A percentile compares a stretch with the other conserved stretches of the same genome.
phyloP scores from a whole-genome alignment of 306 rosid species.

The Amphicarpaea edgeworthii region DNA sequence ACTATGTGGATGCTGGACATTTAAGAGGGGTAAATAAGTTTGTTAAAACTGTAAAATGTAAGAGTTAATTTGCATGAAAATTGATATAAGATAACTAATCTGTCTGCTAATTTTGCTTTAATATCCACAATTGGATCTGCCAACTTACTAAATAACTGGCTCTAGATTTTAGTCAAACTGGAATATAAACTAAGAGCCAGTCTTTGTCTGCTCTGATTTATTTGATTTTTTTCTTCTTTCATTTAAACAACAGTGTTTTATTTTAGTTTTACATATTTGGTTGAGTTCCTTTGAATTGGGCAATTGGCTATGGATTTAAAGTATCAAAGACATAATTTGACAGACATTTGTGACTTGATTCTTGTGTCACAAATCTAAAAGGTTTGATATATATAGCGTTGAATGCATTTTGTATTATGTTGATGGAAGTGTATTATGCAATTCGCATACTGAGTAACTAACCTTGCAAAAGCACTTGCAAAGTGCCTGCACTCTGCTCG shows the following conservation, averaged over 20 bases:
- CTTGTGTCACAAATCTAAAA: conserved; percentile 1
- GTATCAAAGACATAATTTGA: conserved; percentile 33
- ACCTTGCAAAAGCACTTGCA: conserved; percentile 99
- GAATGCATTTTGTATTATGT: conserved; percentile 25
- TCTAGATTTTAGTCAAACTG: background rate
- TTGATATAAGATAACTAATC: conserved; percentile 6
- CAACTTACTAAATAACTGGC: background rate
- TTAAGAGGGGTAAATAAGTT: background rate
- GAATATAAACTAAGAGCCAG: conserved; percentile 18
- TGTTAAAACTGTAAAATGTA: background rate
- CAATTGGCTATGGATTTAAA: conserved; percentile 26
- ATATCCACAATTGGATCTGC: conserved; percentile 3
- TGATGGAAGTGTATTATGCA: conserved; percentile 38
- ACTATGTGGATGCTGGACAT: background rate
- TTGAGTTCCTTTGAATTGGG: conserved; percentile 31
- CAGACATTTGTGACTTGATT: conserved; percentile 34
- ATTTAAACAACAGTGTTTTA: conserved; percentile 5
- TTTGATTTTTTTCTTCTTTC: conserved; percentile 5
- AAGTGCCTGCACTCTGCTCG: conserved; percentile 98
- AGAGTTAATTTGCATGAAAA: background rate
- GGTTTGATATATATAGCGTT: conserved; percentile 25
- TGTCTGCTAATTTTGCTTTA: conserved; percentile 25
- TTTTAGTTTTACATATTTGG: conserved; percentile 8
- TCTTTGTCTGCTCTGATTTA: background rate
- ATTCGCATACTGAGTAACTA: conserved; percentile 40